phyloP scores from a whole-genome alignment of 2,329 filamentous ascomycete genomes.

The Clonostachys rosea region DNA sequence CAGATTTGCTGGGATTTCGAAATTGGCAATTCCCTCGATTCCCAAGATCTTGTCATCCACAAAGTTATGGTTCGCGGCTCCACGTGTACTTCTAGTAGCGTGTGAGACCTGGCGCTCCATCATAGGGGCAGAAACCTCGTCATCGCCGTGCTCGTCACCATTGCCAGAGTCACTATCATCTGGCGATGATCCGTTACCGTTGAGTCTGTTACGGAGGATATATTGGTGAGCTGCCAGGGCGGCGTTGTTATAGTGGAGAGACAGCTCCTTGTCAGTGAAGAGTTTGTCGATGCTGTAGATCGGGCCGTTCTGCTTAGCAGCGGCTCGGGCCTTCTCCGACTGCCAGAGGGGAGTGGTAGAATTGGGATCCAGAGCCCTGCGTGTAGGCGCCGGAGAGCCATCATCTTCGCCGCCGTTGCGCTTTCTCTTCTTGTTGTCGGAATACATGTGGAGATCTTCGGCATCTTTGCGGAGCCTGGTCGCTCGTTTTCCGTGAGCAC shows the following conservation, averaged over 20 bases:
- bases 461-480: slow-evolving; percentile 57
- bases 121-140: slow-evolving; percentile 37
- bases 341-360: slow-evolving; percentile 60
- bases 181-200: slow-evolving; percentile 43
- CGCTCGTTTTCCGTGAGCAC: slow-evolving; percentile 57
- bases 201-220: slow-evolving; percentile 51
- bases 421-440: slow-evolving; percentile 59
- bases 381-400: slow-evolving; percentile 55
- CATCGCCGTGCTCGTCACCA: slow-evolving; percentile 43
- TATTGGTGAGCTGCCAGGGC: slow-evolving; percentile 59
- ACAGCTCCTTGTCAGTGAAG: slow-evolving; percentile 66
- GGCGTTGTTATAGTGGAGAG: slow-evolving; percentile 59
- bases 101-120: slow-evolving; percentile 64
- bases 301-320: slow-evolving; percentile 51
- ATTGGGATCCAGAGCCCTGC: slow-evolving; percentile 49
- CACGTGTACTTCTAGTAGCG: slow-evolving; percentile 58
- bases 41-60: slow-evolving; percentile 54
- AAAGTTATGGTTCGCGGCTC: slow-evolving; percentile 47
- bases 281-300: slow-evolving; percentile 66
- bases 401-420: slow-evolving; percentile 56
- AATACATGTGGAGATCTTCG: slow-evolving; percentile 51
- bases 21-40: slow-evolving; percentile 55
- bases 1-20: slow-evolving; percentile 54
- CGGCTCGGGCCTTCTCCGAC: slow-evolving; percentile 49
- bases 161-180: slow-evolving; percentile 50